Conservation (phyloP, 208 protist genomes). For the Crithidia bombi region DNA sequence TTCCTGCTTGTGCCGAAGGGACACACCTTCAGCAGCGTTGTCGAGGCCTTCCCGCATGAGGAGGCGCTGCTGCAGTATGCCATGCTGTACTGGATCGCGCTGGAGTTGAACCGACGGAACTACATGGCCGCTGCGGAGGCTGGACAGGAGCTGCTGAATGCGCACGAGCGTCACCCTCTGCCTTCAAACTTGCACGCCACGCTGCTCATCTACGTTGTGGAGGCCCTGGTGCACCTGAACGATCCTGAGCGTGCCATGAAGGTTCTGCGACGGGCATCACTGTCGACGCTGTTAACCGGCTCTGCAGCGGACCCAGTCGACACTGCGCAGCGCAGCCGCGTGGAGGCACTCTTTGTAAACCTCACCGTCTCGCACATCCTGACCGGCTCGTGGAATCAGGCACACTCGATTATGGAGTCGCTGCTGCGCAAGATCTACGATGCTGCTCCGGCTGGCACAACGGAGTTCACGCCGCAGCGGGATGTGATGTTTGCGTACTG, state of each 20-base stretch:
- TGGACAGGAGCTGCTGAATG: conserved; percentile 69
- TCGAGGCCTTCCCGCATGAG: conserved; percentile 70
- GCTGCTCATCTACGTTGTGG: conserved; percentile 81
- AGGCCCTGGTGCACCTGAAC: conserved; percentile 85
- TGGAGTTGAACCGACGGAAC: conserved; percentile 79
- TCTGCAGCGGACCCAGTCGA: conserved; percentile 47
- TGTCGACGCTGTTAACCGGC: conserved; percentile 66
- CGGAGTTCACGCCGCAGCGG: conserved; percentile 64
- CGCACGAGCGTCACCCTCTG: conserved; percentile 64
- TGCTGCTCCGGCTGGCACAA: conserved; percentile 33
- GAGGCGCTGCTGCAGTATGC: conserved; percentile 68
- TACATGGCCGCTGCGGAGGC: conserved; percentile 76
- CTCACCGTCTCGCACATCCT: conserved; percentile 84
- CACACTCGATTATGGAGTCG: conserved; percentile 77
- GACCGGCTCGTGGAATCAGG: conserved; percentile 84
- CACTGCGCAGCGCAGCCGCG: conserved; percentile 73
- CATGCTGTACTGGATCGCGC: conserved; percentile 77
- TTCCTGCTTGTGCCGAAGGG: conserved; percentile 73
- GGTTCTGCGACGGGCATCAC: conserved; percentile 67
- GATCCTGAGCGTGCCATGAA: conserved; percentile 76
- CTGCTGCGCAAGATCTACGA: conserved; percentile 85
- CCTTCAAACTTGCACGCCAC: conserved; percentile 71
- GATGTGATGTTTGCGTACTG: conserved; percentile 80
- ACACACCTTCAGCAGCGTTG: conserved; percentile 56
- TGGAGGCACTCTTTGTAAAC: conserved; percentile 88